Evolutionary conservation across 2,329 filamentous ascomycete genomes (phyloP), one percentile per base, ranked within the genome.

Genomic region (Penicillium sp.): DNA sequence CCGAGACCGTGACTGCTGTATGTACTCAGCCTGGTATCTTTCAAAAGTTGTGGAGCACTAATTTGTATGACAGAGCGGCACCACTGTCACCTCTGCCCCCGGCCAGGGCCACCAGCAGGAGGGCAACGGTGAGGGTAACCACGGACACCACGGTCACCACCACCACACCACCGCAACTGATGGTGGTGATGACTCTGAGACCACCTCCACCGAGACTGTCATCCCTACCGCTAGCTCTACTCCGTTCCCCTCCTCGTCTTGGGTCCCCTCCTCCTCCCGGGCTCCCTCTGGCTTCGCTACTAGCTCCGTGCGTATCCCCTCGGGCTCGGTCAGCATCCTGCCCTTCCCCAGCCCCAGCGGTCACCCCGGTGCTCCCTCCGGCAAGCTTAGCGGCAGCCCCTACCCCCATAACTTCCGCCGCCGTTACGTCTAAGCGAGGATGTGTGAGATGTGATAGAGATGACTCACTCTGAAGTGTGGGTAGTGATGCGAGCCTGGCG

Each of bases 1-100:
- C 75, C 30, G 70, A 70, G 54, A 76, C 75, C 38, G 74, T 78
- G 62, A 77, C 74, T 63, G 72, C 73, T 65, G 74, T 77, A 74
- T 53, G 73, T 72, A 33, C 22, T 17, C 10, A 40, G n/a, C 19
- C 42, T n/a, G 2, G 19, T 37, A n/a, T 17, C 4, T 53, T 6
- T 28, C 1, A 38, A 7, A 56, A 3, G 35, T 33, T 22, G 33
- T 17, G 58, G n/a, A 57, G 28, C 28, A 38, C 47, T 58, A 35
- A 56, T 40, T 15, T 15, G 12, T 17, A 17, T n/a, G 13, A 37
- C 38, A 68, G 66, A 55, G 42, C 49, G 49, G 55, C 17, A 30
- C 49, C 5, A 53, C 60, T 33, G 57, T 59, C 30, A 42, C 56
- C 28, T 55, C 57, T 54, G 56, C 62, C 30, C 53, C 51, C n/a